Evolutionary conservation across 2,329 filamentous ascomycete species (phyloP), one percentile per base, ranked within the genome.

Genomic region (Aspergillus fischeri): DNA sequence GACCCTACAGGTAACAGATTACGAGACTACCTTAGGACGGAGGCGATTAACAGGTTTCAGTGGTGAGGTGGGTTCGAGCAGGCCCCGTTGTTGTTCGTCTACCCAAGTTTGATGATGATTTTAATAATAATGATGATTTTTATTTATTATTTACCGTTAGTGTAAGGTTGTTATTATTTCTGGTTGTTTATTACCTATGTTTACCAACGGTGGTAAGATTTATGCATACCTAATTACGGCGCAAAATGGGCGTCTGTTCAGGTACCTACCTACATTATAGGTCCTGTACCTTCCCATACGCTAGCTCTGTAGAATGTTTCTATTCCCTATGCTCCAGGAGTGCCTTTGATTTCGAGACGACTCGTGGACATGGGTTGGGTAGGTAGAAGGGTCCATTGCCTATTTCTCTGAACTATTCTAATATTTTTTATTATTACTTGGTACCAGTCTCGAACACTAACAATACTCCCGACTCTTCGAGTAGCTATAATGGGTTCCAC

Each of bases 401-500:
- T 17, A 14, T 38, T 17, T 17, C 14, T 38, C 32, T 17, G 14
- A 38, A 17, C 11, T 32, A 32, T 32, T 14, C 29, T 4, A 32
- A 14, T 32, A 32, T 32, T 32, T 14, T 5, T 38, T 38, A 17
- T 38, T 17, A 38, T 38, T 38, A 38, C 32, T 38, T 7, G 32
- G 32, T 35, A 7, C 14, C 32, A 17, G 32, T 38, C 14, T 38
- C 32, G 7, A 17, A 38, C 32, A 35, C 32, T 35, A 35, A 35
- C 5, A 17, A 14, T 38, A 17, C 32, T 38, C 14, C 32, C 32
- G 6, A 38, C 14, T 38, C 28, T 29, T 29, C 10, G 9, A 35
- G 32, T 35, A 35, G 41, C 29, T 17, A 51, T 24, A 21, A 51
- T 9, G 27, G 49, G 49, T 56, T 58, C 63, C 63, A 63, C 61